Evolutionary conservation across 2,329 filamentous ascomycete genomes (phyloP), one percentile per base, ranked within the genome.

Genomic region (Exophiala sideris): DNA sequence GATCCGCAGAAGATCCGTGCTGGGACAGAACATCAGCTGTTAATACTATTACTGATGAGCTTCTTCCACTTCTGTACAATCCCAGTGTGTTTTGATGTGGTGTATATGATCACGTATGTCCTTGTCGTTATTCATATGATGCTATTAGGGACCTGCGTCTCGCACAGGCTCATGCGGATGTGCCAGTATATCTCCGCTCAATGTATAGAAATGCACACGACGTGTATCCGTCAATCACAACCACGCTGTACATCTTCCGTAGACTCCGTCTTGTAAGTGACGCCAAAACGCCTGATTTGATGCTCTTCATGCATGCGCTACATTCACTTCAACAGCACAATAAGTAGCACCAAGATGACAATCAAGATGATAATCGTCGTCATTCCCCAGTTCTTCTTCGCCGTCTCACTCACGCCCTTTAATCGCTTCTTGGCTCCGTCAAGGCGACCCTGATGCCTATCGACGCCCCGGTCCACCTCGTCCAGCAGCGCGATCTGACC

Each of bases 401-500:
- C 90, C 59, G 84, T 85, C 62, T 84, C 76, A 9, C 87, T 82
- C 56, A 97, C 83, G 61, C 79, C 81, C 38, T 86, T 85, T 58
- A 99, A 74, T 62, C 86, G 79, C 61, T 81, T 82, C 64, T 84
- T 81, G 32, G 92, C 94, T 8, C 89, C 79, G 62, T 91, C 83
- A 48, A 99, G 76, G 46, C 88, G 84, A 21, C 77, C 78, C 69
- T 87, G 82, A 73, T 97, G 91, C 54, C 91, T 77, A 69, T 96
- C 91, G 6, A 91, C 88, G 16, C 86, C 81, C 41, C 81, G 81
- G 67, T 97, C 94, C 41, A 95, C 84, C 65, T 96, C 92, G 69
- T 96, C 92, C 29, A 99, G 78, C 77, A 99, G 78, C 63, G 87
- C 80, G 35, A 95, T 88, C 66, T 99, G 94, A 63, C 85, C 87